Evolutionary conservation across 2,329 filamentous ascomycete species (phyloP), one percentile per base, ranked within the genome.

Genomic region (Furcasterigmium sp.): DNA sequence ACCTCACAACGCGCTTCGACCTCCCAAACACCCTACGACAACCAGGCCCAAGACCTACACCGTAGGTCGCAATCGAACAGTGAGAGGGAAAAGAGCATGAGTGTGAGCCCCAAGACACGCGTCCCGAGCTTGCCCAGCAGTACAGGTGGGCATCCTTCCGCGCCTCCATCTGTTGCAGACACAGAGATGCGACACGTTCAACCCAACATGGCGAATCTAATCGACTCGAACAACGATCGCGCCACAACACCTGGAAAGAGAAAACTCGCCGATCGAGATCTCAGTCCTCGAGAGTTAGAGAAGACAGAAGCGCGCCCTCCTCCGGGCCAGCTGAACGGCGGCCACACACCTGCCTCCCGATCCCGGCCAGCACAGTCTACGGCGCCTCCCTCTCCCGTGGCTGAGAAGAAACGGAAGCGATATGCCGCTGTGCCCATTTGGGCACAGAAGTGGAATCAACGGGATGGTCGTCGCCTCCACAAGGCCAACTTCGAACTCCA

Each of bases 21-120:
- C 46, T 65, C 62, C 41, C 64, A 72, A 43, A 63, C 63, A 50
- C 58, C 64, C 39, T 71, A 74, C 61, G 73, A 75, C 41, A 64
- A 65, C 28, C 58, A 63, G 15, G 55, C 56, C 17, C 54, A 59
- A 30, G 68, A 72, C 48, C 59, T 64, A 35, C 69, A 70, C 49
- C 68, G 68, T 60, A 63, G 76, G 57, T 71, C 73, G 35, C 68
- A 73, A 45, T 74, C 75, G 35, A 72, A 73, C 39, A 73, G 73
- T 50, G 84, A 88, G 43, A 77, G 84, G 54, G 85, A 87, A 48
- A 71, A 76, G 39, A 87, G 83, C 58, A 62, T 85, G 42, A 91
- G 85, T 56, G 80, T 91, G 40, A 91, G 86, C 59, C 87, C 88
- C 23, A 90, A 88, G 65, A 89, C 86, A 28, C 73, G 77, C 49